Evolutionary conservation across 768 basidiomycete genomes (phyloP).

Genomic region (Cystofilobasidium ferigula): DNA sequence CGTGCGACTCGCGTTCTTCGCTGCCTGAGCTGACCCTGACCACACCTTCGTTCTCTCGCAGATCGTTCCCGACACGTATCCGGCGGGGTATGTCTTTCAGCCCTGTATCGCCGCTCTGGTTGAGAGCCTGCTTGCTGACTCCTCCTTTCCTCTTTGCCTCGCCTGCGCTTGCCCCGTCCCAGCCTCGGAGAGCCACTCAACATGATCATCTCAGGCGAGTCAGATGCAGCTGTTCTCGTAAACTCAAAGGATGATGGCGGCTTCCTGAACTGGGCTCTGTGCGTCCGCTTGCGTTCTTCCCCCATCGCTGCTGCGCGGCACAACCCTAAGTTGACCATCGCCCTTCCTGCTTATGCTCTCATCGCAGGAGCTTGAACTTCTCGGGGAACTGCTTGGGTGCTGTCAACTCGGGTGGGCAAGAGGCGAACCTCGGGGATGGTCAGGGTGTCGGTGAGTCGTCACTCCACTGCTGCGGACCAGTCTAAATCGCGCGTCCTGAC

Average conservation of each 20-base stretch:
- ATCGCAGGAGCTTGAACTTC: conserved; percentile 47
- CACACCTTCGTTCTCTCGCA: background rate
- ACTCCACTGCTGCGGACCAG: background rate
- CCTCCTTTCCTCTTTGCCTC: background rate
- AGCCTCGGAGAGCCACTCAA: conserved; percentile 83
- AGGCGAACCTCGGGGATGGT: conserved; percentile 73
- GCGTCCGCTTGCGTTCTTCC: conserved; percentile 35
- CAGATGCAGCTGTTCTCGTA: conserved; percentile 54
- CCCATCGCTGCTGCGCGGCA: background rate
- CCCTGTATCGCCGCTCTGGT: too few relatives aligned
- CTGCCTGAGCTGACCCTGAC: too few relatives aligned
- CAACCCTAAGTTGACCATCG: background rate
- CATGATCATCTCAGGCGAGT: conserved; percentile 63
- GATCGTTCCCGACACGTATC: conserved; percentile 24
- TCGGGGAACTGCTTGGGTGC: conserved; percentile 75
- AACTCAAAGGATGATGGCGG: conserved; percentile 56
- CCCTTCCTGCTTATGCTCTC: background rate
- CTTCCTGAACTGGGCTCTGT: conserved; percentile 71
- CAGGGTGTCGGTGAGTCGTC: conserved; percentile 51
- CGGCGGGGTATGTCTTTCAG: background rate
- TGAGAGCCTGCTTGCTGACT: background rate
- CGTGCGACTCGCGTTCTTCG: too few relatives aligned
- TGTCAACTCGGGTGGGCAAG: conserved; percentile 56
- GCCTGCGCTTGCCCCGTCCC: conserved; percentile 21
- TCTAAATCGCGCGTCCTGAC: conserved; percentile 9